Conservation (phyloP, 1,139 yeast species). For the Pichia sorboxylosa region DNA sequence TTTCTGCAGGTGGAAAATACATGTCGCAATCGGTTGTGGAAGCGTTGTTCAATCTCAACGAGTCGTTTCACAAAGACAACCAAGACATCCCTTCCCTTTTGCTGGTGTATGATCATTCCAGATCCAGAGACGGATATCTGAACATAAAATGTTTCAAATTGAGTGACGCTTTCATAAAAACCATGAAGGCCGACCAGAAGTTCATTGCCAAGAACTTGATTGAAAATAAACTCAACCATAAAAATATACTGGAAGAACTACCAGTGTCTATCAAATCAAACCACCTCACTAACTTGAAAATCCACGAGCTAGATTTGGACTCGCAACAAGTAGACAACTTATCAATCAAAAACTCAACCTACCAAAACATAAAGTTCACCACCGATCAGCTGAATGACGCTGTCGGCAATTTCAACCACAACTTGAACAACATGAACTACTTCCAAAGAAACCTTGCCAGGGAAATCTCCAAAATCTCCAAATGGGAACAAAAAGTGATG, state of each 20-base stretch:
- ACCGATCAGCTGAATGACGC: slow-evolving; percentile 65
- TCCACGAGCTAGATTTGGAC: slow-evolving; percentile 16
- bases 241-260: slow-evolving; percentile 63
- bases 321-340: slow-evolving; percentile 20
- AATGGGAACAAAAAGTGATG: slow-evolving; percentile 66
- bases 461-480: slow-evolving; percentile 58
- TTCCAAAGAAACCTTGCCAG: slow-evolving; percentile 70
- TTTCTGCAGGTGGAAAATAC: slow-evolving; percentile 58
- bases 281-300: slow-evolving; percentile 30
- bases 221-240: slow-evolving; percentile 50
- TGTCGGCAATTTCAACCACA: slow-evolving; percentile 69
- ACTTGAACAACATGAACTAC: slow-evolving; percentile 72
- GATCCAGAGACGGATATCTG: slow-evolving; percentile 46
- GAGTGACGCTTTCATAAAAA: slow-evolving; percentile 47
- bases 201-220: slow-evolving; percentile 60
- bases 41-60: slow-evolving; percentile 49
- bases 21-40: slow-evolving; percentile 58
- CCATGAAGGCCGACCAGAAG: slow-evolving; percentile 35
- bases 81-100: slow-evolving; percentile 46
- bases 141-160: slow-evolving; percentile 63
- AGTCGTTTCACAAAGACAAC: slow-evolving; percentile 28
- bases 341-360: slow-evolving; percentile 30
- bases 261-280: slow-evolving; percentile 56
- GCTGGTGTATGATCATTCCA: slow-evolving; percentile 64
- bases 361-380: slow-evolving; percentile 23